Conservation (phyloP, 257 asterid species). For the Nicotiana tomentosiformis region DNA sequence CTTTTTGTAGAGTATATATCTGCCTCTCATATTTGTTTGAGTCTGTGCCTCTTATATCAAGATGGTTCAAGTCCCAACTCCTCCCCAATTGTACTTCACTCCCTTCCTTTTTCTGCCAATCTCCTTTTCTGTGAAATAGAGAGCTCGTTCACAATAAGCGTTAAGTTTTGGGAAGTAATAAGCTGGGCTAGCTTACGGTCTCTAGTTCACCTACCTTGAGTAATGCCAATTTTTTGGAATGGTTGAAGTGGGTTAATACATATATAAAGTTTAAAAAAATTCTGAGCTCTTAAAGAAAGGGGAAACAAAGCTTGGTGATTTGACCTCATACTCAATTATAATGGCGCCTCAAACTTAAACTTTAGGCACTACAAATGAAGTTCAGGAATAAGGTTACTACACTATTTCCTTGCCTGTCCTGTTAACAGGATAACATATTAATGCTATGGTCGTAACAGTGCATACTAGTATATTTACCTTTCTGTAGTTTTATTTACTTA, state of each 20-base stretch:
- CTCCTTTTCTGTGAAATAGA: no score
- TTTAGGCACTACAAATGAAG: neutral
- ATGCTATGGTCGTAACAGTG: neutral
- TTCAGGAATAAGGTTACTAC: neutral
- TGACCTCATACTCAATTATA: neutral
- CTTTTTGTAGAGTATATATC: no score
- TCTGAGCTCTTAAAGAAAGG: neutral
- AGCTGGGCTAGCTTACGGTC: neutral
- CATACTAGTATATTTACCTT: neutral
- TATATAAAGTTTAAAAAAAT: neutral
- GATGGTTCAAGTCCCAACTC: no score
- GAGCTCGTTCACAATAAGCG: no score
- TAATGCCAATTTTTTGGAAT: neutral
- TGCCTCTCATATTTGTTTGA: no score
- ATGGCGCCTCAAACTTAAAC: neutral
- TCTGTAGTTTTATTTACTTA: neutral
- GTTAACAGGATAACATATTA: neutral
- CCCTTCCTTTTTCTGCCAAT: no score
- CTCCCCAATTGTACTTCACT: no score
- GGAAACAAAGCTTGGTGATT: neutral
- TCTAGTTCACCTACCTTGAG: neutral
- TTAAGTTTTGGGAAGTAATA: no score
- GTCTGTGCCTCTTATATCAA: no score
- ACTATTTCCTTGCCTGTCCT: neutral
- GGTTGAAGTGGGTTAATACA: neutral